These are phyloP conservation scores for Tulasnella calospora DNA, from an alignment of 768 basidiomycete species.

Conservation along the genomic window DNA sequence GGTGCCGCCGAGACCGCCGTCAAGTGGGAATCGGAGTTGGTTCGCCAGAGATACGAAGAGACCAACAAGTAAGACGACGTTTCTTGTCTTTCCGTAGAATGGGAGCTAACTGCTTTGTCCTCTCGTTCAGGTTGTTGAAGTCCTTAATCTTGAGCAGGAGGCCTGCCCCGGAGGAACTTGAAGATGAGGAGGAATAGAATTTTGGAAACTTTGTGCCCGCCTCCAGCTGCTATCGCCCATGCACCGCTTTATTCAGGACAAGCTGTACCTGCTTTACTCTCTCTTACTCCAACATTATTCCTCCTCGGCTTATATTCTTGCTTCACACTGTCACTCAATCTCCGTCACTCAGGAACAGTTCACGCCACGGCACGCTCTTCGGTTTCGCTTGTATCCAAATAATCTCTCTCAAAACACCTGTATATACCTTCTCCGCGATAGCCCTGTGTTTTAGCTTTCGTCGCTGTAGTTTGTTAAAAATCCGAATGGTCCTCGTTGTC, in stretches of 20 bases:
- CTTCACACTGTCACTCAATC: neutral
- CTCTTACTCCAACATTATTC: neutral
- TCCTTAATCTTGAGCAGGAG: slow-evolving; percentile 61
- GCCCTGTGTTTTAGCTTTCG: neutral
- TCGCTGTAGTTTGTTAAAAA: slow-evolving; percentile 1
- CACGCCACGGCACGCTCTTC: neutral
- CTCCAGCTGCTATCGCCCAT: neutral
- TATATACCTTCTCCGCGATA: neutral
- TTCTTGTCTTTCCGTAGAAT: neutral
- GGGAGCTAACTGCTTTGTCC: neutral
- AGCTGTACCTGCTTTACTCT: neutral
- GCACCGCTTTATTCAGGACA: neutral
- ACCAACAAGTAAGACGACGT: slow-evolving; percentile 20
- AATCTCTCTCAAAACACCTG: neutral
- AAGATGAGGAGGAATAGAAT: slow-evolving; percentile 5
- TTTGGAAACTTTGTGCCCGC: neutral
- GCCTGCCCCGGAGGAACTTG: slow-evolving; percentile 34
- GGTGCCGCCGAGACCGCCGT: neutral
- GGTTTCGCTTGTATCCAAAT: neutral
- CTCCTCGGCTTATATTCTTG: neutral
- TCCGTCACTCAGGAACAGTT: neutral
- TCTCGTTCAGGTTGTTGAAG: slow-evolving; percentile 51
- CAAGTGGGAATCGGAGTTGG: slow-evolving; percentile 16
- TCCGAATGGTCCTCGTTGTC: neutral
- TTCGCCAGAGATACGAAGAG: slow-evolving; percentile 26